A percentile compares a stretch with the other conserved stretches of the same genome.
Conservation (phyloP, 2,329 filamentous ascomycete genomes). For the Polychaeton citri region DNA sequence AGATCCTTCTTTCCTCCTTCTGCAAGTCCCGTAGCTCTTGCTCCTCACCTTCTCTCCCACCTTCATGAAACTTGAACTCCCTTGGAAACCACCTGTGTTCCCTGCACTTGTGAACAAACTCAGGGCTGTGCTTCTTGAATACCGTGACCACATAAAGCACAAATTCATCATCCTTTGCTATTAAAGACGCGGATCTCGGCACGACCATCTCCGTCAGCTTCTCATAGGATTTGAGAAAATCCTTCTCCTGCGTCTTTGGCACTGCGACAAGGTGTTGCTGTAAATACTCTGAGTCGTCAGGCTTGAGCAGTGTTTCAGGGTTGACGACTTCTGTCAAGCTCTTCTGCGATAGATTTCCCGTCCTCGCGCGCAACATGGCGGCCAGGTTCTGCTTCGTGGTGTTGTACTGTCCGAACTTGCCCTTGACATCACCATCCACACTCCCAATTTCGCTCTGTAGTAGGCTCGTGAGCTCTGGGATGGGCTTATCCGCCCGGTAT, state of each 20-base stretch:
- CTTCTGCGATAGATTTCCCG: slow-evolving; percentile 86
- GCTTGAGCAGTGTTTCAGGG: slow-evolving; percentile 58
- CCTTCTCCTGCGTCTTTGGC: slow-evolving; percentile 65
- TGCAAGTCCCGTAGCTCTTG: slow-evolving; percentile 71
- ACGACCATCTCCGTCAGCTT: slow-evolving; percentile 84
- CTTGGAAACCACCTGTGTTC: slow-evolving; percentile 91
- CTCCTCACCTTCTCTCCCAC: slow-evolving; percentile 77
- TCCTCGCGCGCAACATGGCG: slow-evolving; percentile 73
- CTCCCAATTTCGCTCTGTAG: slow-evolving; percentile 86
- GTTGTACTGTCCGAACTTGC: slow-evolving; percentile 91
- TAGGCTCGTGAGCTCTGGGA: slow-evolving; percentile 73
- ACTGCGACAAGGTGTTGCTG: slow-evolving; percentile 91
- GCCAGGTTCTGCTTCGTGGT: slow-evolving; percentile 74
- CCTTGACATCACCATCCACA: slow-evolving; percentile 91
- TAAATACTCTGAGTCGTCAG: slow-evolving; percentile 79
- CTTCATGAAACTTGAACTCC: slow-evolving; percentile 86
- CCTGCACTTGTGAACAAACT: slow-evolving; percentile 84
- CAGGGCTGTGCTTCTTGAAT: slow-evolving; percentile 79
- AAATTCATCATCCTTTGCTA: slow-evolving; percentile 82
- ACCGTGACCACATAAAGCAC: slow-evolving; percentile 75
- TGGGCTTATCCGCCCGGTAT: slow-evolving; percentile 82
- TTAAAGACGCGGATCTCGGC: slow-evolving; percentile 66
- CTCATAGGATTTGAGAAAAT: slow-evolving; percentile 83
- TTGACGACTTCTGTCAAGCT: slow-evolving; percentile 83
- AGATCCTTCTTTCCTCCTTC: slow-evolving; percentile 79